phyloP scores from a whole-genome alignment of 2,329 filamentous ascomycete species.

The Phaeophleospora eucalypticola region DNA sequence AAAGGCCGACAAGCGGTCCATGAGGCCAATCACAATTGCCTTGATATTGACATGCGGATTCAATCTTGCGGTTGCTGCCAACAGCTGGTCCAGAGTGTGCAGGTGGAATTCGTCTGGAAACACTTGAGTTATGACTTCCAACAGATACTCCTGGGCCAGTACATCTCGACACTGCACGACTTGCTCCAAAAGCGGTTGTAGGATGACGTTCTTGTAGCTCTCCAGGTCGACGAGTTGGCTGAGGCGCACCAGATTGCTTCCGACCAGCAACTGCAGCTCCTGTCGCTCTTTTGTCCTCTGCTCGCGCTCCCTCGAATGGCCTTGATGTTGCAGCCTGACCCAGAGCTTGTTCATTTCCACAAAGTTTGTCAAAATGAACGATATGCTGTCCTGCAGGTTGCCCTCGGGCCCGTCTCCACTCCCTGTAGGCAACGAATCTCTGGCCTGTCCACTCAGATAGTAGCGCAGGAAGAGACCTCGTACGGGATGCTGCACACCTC shows the following conservation, averaged over 20 bases:
- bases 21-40: slow-evolving; percentile 93
- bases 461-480: slow-evolving; percentile 93
- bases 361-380: slow-evolving; percentile 96
- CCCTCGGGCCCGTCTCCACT: slow-evolving; percentile 88
- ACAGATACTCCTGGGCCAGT: slow-evolving; percentile 89
- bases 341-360: slow-evolving; percentile 99
- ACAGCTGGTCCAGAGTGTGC: slow-evolving; percentile 90
- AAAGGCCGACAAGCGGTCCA: slow-evolving; percentile 93
- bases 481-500: slow-evolving; percentile 94
- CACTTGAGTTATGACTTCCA: slow-evolving; percentile 98
- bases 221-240: slow-evolving; percentile 95
- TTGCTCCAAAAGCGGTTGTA: slow-evolving; percentile 87
- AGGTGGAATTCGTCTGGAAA: slow-evolving; percentile 98
- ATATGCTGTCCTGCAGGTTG: slow-evolving; percentile 95
- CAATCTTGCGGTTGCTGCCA: slow-evolving; percentile 84
- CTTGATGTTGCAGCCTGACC: slow-evolving; percentile 95
- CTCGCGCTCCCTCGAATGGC: slow-evolving; percentile 90
- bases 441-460: slow-evolving; percentile 90
- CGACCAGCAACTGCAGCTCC: slow-evolving; percentile 90
- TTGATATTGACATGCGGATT: slow-evolving; percentile 98
- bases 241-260: slow-evolving; percentile 90
- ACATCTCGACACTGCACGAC: slow-evolving; percentile 98
- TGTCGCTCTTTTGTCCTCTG: slow-evolving; percentile 90
- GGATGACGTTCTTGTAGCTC: slow-evolving; percentile 84
- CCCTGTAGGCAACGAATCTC: slow-evolving; percentile 78